Evolutionary conservation across 768 basidiomycete species (phyloP), one percentile per base, ranked within the genome.

Genomic region (Rhodosporidiobolus sp.): DNA sequence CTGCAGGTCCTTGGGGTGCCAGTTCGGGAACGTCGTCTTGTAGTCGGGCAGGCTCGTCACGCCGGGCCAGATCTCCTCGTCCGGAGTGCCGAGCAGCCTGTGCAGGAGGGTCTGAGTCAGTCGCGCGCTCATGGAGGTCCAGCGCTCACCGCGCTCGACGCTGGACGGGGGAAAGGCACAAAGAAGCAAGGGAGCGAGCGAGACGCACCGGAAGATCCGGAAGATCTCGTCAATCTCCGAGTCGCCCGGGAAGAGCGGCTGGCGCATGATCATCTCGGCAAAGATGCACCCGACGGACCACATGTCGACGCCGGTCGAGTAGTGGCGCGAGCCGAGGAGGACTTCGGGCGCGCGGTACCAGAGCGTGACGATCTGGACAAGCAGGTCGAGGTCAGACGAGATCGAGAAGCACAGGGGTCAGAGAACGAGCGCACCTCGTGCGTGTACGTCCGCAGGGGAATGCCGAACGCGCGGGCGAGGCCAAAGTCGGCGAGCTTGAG

Each of bases 171-270:
- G 6, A 53, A n/a, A 3, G 28, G 19, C 28, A 34, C 28, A 30
- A 53, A 22, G 30, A 10, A 22, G 55, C 20, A 17, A 8, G 22
- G 35, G 19, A 43, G 45, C 54, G 57, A 38, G 22, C 26, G 34
- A 52, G 19, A 81, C 85, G 63, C 73, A 94, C 96, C 92, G 87
- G 86, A 98, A 99, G 79, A 99, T 99, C 82, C 92, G 90, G 87
- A 98, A 98, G 75, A 98, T 98, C 84, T 99, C 96, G 82, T 99
- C 96, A 79, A 98, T 99, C 83, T 99, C 96, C 35, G 96, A 98
- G 83, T 99, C 96, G 9, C 96, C 96, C 32, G 96, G 95, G 86
- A 99, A 99, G 20, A 97, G 85, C 3, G 95, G 87, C 87, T 80
- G 88, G 82, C 76, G 86, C 90, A 94, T 91, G 65, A 92, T 89